Base-by-base conservation (phyloP, 2,329 filamentous ascomycete species). In the Pseudocercospora crystallina region DNA sequence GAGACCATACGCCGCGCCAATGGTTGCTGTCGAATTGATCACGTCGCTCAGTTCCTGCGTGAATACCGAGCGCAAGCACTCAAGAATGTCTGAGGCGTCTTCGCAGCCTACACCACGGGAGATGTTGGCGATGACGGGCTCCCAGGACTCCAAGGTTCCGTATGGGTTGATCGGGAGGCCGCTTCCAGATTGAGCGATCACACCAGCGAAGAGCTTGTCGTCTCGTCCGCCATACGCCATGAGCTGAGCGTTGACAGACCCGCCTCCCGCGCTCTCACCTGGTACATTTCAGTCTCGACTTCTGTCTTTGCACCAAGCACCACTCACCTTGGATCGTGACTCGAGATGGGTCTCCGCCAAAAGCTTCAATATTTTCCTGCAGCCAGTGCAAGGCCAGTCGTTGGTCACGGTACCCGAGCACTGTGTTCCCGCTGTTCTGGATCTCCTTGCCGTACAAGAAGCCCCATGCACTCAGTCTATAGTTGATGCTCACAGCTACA, bases 381-480 rank as follows among this genome's bases (percentile, higher is more conserved):
- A 77, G 62, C 73, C 73, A 77, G 2, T 70, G 71, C 31, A 77
- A 57, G 0, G 68, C 74, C 53, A 74, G 53, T 10, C 60, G 45
- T 29, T 58, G 56, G 33, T 59, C 56, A 9, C 43, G 62, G 5
- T 75, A 61, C 9, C 72, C 74, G 37, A 58, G 42, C 52, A 75
- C 76, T 45, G 84, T 68, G 36, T 79, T 57, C 0, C 80, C 83
- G 42, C 76, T 76, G 30, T 76, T 75, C 13, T 76, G 72, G 13
- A 80, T 75, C 44, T 79, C 59, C 5, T 67, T 67, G 14, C 76
- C 83, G 13, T 81, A 80, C 17, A 88, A 67, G 68, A 91, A 90
- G 0, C 87, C 87, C 61, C 89, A 76, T 5, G 81, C 77, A 3
- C 83, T 82, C 45, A 88, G 76, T 8, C 85, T 78, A 66, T 87